Conservation (phyloP, 2,329 filamentous ascomycete genomes). For the Ophiostoma sp. region DNA sequence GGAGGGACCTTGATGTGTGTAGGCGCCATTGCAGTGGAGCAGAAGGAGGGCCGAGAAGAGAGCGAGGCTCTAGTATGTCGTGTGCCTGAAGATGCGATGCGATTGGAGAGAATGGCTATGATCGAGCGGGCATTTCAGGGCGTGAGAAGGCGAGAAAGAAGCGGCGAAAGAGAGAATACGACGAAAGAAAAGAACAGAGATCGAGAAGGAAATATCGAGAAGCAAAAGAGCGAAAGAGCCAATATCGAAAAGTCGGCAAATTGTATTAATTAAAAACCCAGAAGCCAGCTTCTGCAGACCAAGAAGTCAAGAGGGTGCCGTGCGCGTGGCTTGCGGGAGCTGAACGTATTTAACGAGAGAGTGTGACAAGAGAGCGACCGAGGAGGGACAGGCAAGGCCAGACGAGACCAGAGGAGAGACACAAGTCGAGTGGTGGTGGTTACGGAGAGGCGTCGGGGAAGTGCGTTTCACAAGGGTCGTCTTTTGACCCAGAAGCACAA, state of each 20-base stretch:
- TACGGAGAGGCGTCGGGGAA: conserved; percentile 8
- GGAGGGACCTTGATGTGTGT: conserved; percentile 45
- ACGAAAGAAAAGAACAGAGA: not conserved
- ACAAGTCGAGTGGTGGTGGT: not conserved
- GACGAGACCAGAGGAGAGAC: not conserved
- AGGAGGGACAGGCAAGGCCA: not conserved
- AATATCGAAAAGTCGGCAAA: not conserved
- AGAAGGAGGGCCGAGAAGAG: not conserved
- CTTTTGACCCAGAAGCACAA: conserved; percentile 14
- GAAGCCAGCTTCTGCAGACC: conserved; percentile 22
- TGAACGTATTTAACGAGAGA: conserved; percentile 8
- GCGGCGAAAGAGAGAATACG: not conserved
- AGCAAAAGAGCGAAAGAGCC: not conserved
- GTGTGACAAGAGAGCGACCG: not conserved
- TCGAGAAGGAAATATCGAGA: not conserved
- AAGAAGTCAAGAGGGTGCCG: not conserved
- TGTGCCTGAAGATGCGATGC: not conserved
- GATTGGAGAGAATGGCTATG: not conserved
- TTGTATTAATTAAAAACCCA: conserved; percentile 11
- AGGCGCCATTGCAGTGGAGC: conserved; percentile 44
- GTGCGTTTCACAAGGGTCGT: conserved; percentile 21
- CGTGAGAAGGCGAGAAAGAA: not conserved
- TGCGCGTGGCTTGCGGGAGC: conserved; percentile 16
- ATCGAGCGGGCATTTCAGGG: not conserved
- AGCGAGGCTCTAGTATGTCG: not conserved